Percentiles rank a stretch among this genome's conserved stretches.
These are phyloP conservation scores for Blastobotrys petasosporus DNA, from an alignment of 1,139 yeast species.

Conservation along the genomic window DNA sequence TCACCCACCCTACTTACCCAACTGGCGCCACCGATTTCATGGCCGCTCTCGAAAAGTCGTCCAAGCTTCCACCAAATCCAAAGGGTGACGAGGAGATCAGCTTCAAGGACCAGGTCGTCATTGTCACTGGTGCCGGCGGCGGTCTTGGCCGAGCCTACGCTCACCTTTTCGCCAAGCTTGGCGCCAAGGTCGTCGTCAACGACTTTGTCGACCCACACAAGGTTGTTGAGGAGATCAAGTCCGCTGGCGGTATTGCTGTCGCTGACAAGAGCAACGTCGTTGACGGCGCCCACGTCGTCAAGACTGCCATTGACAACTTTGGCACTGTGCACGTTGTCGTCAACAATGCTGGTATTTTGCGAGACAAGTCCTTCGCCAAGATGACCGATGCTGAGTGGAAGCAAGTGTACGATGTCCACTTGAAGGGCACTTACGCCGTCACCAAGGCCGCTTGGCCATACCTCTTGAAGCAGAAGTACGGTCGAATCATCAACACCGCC, in stretches of 20 bases:
- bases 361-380: conserved; percentile 84
- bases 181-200: conserved; percentile 93
- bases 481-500: conserved; percentile 81
- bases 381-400: conserved; percentile 84
- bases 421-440: conserved; percentile 74
- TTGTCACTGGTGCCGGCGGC: conserved; percentile 93
- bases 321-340: conserved; percentile 83
- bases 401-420: conserved; percentile 73
- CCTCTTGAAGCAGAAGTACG: conserved; percentile 69
- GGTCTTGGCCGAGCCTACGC: conserved; percentile 95
- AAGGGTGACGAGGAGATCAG: conserved; percentile 52
- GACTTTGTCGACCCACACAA: conserved; percentile 68
- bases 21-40: conserved; percentile 33
- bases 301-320: conserved; percentile 69
- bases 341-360: conserved; percentile 90
- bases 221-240: conserved; percentile 72
- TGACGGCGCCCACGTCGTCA: conserved; percentile 68
- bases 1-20: conserved; percentile 67
- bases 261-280: conserved; percentile 82
- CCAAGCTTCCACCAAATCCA: conserved; percentile 38
- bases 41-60: conserved; percentile 31
- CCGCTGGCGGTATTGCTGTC: conserved; percentile 76
- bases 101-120: conserved; percentile 76
- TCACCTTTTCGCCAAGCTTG: conserved; percentile 73
- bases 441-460: conserved; percentile 93